Evolutionary conservation across 1,139 yeast genomes (phyloP).

Genomic region (Suhomyces kunorum): DNA sequence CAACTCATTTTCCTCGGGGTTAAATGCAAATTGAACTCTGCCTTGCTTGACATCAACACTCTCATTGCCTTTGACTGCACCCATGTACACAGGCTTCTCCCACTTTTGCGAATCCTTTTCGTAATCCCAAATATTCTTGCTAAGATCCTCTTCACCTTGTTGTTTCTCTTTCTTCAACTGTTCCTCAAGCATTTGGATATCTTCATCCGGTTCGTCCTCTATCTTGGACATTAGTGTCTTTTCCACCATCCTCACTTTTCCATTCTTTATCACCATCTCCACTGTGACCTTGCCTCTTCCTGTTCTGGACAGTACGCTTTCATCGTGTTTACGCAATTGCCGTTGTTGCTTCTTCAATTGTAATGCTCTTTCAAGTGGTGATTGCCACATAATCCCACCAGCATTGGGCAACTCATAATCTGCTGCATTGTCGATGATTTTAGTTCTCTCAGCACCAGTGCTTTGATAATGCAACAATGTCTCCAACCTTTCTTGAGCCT

Average conservation of each 20-base stretch:
- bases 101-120: conserved; percentile 54
- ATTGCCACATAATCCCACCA: conserved; percentile 70
- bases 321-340: conserved; percentile 62
- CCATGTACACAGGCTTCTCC: conserved; percentile 49
- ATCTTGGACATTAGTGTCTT: conserved; percentile 21
- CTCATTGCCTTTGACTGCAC: conserved; percentile 8
- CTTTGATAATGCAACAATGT: conserved; percentile 78
- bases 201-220: conserved; percentile 23
- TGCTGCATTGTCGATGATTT: conserved; percentile 89
- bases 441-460: conserved; percentile 85
- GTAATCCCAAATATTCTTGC: conserved; percentile 56
- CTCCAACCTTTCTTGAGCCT: conserved; percentile 74
- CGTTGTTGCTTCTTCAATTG: conserved; percentile 80
- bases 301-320: conserved; percentile 53
- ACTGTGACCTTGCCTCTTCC: conserved; percentile 78
- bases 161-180: conserved; percentile 25
- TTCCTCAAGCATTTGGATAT: conserved; percentile 31
- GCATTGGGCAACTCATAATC: conserved; percentile 70
- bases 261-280: conserved; percentile 77
- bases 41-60: conserved; percentile 9
- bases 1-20: conserved; percentile 28
- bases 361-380: conserved; percentile 85
- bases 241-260: conserved; percentile 68
- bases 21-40: conserved; percentile 25
- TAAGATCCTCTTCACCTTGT: conserved; percentile 25